phyloP scores from a whole-genome alignment of 2,329 filamentous ascomycete species.

The Fusarium papillatum region DNA sequence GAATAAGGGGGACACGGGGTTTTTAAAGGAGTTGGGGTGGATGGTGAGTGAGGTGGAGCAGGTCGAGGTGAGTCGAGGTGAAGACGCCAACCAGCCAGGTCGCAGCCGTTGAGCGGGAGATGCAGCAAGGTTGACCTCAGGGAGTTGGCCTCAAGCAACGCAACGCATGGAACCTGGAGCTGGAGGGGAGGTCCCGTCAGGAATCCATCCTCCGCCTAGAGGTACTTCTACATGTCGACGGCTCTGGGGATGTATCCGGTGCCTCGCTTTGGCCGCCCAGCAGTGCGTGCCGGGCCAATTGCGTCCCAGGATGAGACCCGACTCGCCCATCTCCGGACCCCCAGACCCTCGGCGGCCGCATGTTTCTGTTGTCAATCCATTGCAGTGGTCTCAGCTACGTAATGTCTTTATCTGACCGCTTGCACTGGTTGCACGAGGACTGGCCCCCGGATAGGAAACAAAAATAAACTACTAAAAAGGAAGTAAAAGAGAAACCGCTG shows the following conservation, averaged over 20 bases:
- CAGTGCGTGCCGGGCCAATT: conserved; percentile 34
- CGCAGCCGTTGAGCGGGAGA: conserved; percentile 34
- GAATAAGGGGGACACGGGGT: conserved; percentile 31
- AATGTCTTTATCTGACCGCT: conserved; percentile 43
- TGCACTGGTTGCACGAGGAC: conserved; percentile 10
- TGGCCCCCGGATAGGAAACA: conserved; percentile 11
- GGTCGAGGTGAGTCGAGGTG: conserved; percentile 36
- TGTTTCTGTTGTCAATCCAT: conserved; percentile 23
- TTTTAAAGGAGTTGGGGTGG: conserved; percentile 41
- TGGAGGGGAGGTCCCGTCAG: conserved; percentile 20
- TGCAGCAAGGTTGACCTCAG: conserved; percentile 14
- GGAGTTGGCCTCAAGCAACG: neutral
- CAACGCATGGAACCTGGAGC: neutral
- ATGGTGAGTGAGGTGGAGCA: conserved; percentile 42
- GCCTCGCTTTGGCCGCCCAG: conserved; percentile 8
- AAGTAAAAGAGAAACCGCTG: conserved; percentile 7
- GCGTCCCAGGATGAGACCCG: conserved; percentile 20
- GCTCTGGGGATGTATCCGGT: conserved; percentile 18
- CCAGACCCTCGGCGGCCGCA: conserved; percentile 22
- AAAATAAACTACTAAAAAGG: conserved; percentile 10
- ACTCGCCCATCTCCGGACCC: conserved; percentile 27
- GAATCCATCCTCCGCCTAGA: conserved; percentile 18
- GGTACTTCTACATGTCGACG: conserved; percentile 34
- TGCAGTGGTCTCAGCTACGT: conserved; percentile 27
- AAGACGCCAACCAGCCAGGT: conserved; percentile 25